Conservation (phyloP, 345 rosid genomes). For the Carallia pectinifolia region DNA sequence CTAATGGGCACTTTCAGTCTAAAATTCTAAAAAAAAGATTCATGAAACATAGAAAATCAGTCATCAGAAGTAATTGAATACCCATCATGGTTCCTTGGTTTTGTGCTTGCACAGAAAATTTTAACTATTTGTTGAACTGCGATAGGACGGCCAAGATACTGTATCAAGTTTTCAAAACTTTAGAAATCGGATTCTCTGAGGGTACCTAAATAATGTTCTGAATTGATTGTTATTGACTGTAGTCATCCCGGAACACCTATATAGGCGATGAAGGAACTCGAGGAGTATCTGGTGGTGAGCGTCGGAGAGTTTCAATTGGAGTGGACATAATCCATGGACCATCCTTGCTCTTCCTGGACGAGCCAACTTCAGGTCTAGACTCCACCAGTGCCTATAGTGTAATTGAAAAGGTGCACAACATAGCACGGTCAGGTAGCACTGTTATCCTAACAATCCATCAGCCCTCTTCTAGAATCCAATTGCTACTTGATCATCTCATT, state of each 20-base stretch:
- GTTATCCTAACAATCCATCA: constrained; percentile 71
- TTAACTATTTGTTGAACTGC: no score
- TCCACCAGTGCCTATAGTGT: constrained; percentile 65
- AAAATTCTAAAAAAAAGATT: no score
- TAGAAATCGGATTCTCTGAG: no score
- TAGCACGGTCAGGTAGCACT: constrained; percentile 60
- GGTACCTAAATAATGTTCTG: no score
- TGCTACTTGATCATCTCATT: constrained; percentile 60
- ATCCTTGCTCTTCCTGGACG: constrained; percentile 59
- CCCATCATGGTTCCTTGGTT: no score
- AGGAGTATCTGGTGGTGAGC: constrained; percentile 65
- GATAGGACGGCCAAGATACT: no score
- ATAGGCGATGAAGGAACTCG: constrained; percentile 32
- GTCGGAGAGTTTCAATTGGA: constrained; percentile 57
- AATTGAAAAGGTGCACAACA: constrained; percentile 61
- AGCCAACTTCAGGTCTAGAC: constrained; percentile 74
- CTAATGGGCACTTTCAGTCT: no score
- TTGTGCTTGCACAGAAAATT: no score
- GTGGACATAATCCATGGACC: constrained; percentile 69
- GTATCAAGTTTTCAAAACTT: no score
- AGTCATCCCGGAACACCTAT: constrained; percentile 27
- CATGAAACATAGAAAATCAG: no score
- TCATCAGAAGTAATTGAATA: no score
- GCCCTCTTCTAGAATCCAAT: constrained; percentile 57
- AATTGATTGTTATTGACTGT: neutral